These are phyloP conservation scores for Hypholoma sublateritium DNA, from an alignment of 768 basidiomycete genomes.

Conservation along the genomic window DNA sequence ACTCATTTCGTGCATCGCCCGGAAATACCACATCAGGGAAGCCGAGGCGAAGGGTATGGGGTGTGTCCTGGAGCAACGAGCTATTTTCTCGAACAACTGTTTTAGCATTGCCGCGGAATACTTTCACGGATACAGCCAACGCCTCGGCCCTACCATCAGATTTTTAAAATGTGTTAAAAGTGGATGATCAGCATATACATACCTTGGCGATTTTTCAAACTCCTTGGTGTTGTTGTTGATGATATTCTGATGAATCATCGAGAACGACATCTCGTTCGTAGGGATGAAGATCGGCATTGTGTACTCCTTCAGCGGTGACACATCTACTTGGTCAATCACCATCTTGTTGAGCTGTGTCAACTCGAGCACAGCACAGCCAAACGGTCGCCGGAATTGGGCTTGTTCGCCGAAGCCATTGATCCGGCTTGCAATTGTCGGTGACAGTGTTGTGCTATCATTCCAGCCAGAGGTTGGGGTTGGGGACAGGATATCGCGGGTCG, in stretches of 20 bases:
- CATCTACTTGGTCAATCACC: constrained; percentile 61
- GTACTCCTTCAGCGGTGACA: constrained; percentile 69
- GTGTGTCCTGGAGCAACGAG: constrained; percentile 76
- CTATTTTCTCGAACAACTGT: constrained; percentile 83
- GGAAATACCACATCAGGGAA: constrained; percentile 98
- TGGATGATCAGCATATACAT: constrained; percentile 20
- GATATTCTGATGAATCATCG: constrained; percentile 94
- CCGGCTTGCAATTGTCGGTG: constrained; percentile 17
- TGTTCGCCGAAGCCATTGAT: constrained; percentile 32
- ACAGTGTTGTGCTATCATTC: constrained; percentile 7
- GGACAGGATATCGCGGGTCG: constrained; percentile 33
- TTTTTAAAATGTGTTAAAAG: constrained; percentile 4
- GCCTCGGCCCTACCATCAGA: constrained; percentile 67
- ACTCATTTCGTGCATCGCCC: constrained; percentile 87
- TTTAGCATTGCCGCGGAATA: constrained; percentile 80
- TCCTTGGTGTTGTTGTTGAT: constrained; percentile 77
- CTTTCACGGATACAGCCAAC: constrained; percentile 80
- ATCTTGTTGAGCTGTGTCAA: constrained; percentile 73
- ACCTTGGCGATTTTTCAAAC: constrained; percentile 83
- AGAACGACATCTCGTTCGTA: constrained; percentile 80
- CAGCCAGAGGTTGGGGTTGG: constrained; percentile 14
- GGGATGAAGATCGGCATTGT: constrained; percentile 89
- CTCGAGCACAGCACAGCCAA: constrained; percentile 95
- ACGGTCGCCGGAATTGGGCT: constrained; percentile 75
- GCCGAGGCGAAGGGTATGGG: constrained; percentile 83